Evolutionary conservation across 1,284 basidiomycete species (phyloP).

Genomic region (Trichosporon faecale): DNA sequence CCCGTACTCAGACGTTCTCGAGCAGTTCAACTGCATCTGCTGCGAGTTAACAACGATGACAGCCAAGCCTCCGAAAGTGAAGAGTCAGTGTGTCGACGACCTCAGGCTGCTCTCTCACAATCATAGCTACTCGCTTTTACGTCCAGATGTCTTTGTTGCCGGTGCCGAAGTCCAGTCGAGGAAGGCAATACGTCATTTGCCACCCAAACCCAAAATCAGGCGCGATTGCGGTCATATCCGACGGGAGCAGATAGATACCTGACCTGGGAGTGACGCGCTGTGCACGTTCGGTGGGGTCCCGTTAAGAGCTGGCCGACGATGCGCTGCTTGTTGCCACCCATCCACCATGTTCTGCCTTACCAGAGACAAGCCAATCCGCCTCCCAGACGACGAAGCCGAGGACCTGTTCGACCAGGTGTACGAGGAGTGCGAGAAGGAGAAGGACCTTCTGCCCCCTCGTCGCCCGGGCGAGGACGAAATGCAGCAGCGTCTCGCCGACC

Average conservation of each 20-base stretch:
- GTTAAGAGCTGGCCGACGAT: not conserved
- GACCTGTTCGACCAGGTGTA: conserved; percentile 21
- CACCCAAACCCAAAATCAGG: conserved; percentile 4
- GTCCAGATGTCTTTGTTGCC: too few relatives aligned
- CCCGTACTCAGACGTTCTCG: too few relatives aligned
- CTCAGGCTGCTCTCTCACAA: too few relatives aligned
- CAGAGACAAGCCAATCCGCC: conserved; percentile 20
- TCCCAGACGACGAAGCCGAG: conserved; percentile 20
- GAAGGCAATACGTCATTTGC: conserved; percentile 3
- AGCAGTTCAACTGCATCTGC: too few relatives aligned
- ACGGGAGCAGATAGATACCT: conserved; percentile 1
- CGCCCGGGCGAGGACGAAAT: conserved; percentile 34
- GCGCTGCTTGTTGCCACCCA: not conserved
- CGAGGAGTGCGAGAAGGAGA: conserved; percentile 16
- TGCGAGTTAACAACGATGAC: too few relatives aligned
- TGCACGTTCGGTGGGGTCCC: not conserved
- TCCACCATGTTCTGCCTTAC: conserved; percentile 22
- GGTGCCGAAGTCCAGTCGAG: too few relatives aligned
- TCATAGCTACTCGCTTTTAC: too few relatives aligned
- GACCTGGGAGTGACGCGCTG: not conserved
- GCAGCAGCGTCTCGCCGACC: conserved; percentile 59
- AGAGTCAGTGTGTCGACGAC: too few relatives aligned
- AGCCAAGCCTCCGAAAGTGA: too few relatives aligned
- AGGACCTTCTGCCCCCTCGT: not conserved
- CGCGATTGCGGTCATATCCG: not conserved